Conservation (phyloP, 805 yeast species). For the Candida coquimbonensis region DNA sequence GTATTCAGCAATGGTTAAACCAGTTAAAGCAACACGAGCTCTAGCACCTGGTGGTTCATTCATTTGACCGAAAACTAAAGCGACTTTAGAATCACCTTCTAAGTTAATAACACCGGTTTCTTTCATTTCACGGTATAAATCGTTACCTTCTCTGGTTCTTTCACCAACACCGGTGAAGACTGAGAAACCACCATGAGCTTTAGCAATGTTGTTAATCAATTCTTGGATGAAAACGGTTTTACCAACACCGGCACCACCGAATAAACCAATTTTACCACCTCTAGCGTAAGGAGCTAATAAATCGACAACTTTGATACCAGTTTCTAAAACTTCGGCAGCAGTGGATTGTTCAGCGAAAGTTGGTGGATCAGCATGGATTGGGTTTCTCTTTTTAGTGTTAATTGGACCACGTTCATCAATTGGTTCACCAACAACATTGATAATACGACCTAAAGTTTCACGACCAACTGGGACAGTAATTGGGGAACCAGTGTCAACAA, state of each 20-base stretch:
- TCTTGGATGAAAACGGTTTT: slow-evolving; percentile 99
- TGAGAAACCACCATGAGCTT: slow-evolving; percentile 99
- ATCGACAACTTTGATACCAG: slow-evolving; percentile 99
- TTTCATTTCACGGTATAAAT: slow-evolving; percentile 99
- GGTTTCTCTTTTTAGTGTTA: slow-evolving; percentile 85
- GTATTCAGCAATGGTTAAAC: slow-evolving; percentile 99
- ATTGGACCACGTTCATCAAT: slow-evolving; percentile 99
- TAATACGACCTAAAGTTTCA: slow-evolving; percentile 97
- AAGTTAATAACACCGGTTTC: slow-evolving; percentile 99
- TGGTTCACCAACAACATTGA: slow-evolving; percentile 98
- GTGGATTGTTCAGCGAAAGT: slow-evolving; percentile 95
- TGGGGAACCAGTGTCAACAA: slow-evolving; percentile 95
- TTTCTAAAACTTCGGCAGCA: slow-evolving; percentile 95
- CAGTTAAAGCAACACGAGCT: slow-evolving; percentile 99
- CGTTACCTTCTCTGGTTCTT: slow-evolving; percentile 99
- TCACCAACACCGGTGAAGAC: slow-evolving; percentile 99
- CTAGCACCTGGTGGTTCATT: slow-evolving; percentile 99
- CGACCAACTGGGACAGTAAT: slow-evolving; percentile 99
- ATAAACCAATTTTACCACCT: slow-evolving; percentile 99
- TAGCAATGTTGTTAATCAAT: slow-evolving; percentile 98
- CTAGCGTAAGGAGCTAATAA: slow-evolving; percentile 99
- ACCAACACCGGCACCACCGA: slow-evolving; percentile 99
- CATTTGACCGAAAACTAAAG: slow-evolving; percentile 99
- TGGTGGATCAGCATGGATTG: slow-evolving; percentile 99
- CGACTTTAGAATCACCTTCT: slow-evolving; percentile 99